phyloP scores from a whole-genome alignment of 805 yeast genomes.

The Metschnikowia amazonensis region DNA sequence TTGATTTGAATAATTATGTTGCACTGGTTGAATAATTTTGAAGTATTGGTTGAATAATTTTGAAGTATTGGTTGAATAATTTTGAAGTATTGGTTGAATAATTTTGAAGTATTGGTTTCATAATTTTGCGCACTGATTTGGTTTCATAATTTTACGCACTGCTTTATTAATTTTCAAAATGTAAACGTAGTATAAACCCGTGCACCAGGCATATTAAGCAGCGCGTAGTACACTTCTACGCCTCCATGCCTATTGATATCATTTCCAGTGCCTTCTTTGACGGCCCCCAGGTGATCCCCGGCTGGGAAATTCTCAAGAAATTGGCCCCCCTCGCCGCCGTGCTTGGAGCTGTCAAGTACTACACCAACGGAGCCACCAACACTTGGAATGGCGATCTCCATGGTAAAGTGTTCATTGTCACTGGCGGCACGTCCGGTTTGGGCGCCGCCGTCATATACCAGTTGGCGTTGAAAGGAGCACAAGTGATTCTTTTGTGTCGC shows the following conservation, averaged over 20 bases:
- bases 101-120: no score
- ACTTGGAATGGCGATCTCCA: slow-evolving; percentile 93
- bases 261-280: slow-evolving; percentile 63
- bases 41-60: no score
- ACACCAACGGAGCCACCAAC: slow-evolving; percentile 74
- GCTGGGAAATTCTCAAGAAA: slow-evolving; percentile 54
- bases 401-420: slow-evolving; percentile 76
- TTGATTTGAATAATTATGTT: no score
- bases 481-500: slow-evolving; percentile 68
- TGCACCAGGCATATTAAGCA: neutral
- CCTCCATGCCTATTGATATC: slow-evolving; percentile 78
- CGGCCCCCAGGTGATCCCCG: slow-evolving; percentile 75
- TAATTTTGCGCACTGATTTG: no score
- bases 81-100: no score
- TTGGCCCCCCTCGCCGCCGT: slow-evolving; percentile 51
- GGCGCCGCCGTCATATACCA: slow-evolving; percentile 76
- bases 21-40: no score
- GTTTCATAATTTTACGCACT: no score
- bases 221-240: neutral
- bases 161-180: no score
- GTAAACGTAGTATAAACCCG: neutral
- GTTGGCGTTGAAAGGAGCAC: slow-evolving; percentile 81
- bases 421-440: slow-evolving; percentile 94
- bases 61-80: no score
- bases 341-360: slow-evolving; percentile 54